Evolutionary conservation across 768 basidiomycete genomes (phyloP).

Genomic region (Mycena amicta): DNA sequence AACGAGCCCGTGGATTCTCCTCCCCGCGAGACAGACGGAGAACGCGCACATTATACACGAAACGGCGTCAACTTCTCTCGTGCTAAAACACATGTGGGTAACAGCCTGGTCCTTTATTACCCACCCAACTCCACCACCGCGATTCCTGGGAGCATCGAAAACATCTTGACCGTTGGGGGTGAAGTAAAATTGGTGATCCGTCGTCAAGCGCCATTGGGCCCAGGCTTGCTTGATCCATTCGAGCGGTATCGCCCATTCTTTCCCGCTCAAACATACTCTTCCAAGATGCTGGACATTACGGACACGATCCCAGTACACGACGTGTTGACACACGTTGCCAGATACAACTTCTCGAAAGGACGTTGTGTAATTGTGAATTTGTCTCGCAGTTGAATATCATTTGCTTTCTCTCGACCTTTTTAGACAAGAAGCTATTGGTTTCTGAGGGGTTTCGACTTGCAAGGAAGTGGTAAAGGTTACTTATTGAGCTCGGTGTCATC

Average conservation of each 20-base stretch:
- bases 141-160: conserved; percentile 5
- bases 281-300: not conserved
- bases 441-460: no score
- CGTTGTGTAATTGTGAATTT: not conserved
- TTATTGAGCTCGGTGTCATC: no score
- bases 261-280: conserved; percentile 5
- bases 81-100: conserved; percentile 1
- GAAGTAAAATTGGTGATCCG: not conserved
- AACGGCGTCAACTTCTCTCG: conserved; percentile 3
- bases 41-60: not conserved
- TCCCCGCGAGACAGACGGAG: not conserved
- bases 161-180: not conserved
- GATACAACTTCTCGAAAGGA: not conserved
- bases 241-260: conserved; percentile 2
- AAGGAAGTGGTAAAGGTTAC: no score
- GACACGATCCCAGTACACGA: not conserved
- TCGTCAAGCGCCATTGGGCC: not conserved
- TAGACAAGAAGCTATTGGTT: not conserved
- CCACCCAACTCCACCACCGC: not conserved
- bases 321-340: not conserved
- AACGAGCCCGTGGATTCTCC: not conserved
- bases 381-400: not conserved
- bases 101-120: conserved; percentile 6
- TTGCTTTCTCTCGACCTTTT: not conserved
- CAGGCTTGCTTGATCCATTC: conserved; percentile 2